phyloP scores from a whole-genome alignment of 345 rosid species.

The Microthlaspi erraticum region DNA sequence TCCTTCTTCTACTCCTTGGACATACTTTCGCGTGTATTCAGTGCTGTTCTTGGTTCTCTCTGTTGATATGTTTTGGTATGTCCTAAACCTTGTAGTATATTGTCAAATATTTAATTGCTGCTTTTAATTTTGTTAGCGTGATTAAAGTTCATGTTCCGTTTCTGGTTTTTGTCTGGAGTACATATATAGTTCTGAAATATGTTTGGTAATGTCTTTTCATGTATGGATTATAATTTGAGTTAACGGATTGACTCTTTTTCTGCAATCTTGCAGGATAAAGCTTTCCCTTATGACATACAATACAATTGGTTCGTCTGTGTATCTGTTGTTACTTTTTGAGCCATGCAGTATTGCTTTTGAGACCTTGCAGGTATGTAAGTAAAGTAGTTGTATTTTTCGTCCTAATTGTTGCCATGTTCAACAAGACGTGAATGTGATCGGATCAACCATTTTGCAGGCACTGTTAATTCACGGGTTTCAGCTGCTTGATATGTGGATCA shows the following conservation, averaged over 20 bases:
- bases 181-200: neutral
- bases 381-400: neutral
- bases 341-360: conserved; percentile 54
- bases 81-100: conserved; percentile 32
- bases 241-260: conserved; percentile 8
- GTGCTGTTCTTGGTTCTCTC: conserved; percentile 75
- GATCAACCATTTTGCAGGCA: conserved; percentile 57
- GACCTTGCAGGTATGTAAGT: conserved; percentile 48
- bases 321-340: conserved; percentile 49
- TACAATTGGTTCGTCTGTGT: conserved; percentile 46
- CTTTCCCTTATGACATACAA: conserved; percentile 48
- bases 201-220: neutral
- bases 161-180: conserved; percentile 12
- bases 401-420: conserved; percentile 7
- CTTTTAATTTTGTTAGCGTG: too few relatives aligned
- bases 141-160: neutral
- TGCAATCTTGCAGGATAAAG: conserved; percentile 45
- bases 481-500: conserved; percentile 83
- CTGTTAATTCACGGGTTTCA: conserved; percentile 92
- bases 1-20: conserved; percentile 88
- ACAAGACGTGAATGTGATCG: conserved; percentile 13
- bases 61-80: conserved; percentile 80
- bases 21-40: conserved; percentile 87
- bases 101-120: conserved; percentile 6
- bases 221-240: conserved; percentile 15